Base-by-base conservation (phyloP, 2,329 filamentous ascomycete species). In the Trichoderma atroviride region DNA sequence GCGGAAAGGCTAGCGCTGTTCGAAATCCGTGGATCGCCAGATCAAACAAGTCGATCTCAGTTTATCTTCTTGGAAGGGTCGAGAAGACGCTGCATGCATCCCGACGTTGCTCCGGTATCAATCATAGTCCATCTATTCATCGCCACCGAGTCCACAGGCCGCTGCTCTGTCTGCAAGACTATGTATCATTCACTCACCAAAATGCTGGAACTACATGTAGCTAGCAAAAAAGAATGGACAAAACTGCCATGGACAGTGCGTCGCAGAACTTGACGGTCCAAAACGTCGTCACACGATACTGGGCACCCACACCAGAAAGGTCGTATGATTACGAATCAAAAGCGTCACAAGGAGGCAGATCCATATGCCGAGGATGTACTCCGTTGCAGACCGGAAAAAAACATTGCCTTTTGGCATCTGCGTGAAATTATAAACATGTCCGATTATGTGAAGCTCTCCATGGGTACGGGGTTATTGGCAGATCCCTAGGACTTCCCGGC, bases 1-100 rank as follows among this genome's bases (percentile, higher is more conserved):
- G 58, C 58, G 58, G 58, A 47, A 60, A 16, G 43, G 5, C 58
- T 50, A 61, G 58, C 40, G 40, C 52, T 66, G 31, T 33, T 31
- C 10, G 24, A 40, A n/a, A 7, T 27, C 43, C 24, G 14, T 55
- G 56, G 43, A 29, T 62, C 31, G 22, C 29, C 29, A 29, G 35
- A 66, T 50, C 43, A 24, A 19, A 57, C 55, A 43, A 66, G 63
- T 31, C 37, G 7, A 50, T 57, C 29, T 9, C 43, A 24, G 40
- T 14, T 50, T 35, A 5, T 7, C 5, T 24, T 50, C 47, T n/a
- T 9, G 10, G 40, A 43, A 43, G 11, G 47, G 11, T 50, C n/a
- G 43, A n/a, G 9, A 50, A 50, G 19, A 50, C 10, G 22, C 47
- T 13, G 47, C n/a, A 10, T 22, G 10, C 5, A 50, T 50, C 16